Conservation (phyloP, 1,284 basidiomycete genomes). For the Dichomitus squalens region DNA sequence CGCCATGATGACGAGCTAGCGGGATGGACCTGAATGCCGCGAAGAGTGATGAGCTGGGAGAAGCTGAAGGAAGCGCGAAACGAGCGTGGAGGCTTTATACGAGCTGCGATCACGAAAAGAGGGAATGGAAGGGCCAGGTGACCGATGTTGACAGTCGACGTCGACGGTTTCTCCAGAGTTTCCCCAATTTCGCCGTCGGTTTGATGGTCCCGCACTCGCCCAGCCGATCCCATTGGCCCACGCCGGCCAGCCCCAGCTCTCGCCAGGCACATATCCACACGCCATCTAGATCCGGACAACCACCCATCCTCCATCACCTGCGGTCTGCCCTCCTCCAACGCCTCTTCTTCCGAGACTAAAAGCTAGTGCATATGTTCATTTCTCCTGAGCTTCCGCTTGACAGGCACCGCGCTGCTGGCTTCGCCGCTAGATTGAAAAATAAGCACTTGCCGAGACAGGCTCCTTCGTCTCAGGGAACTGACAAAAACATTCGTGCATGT, state of each 20-base stretch:
- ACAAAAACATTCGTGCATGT: neutral
- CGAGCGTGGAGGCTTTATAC: constrained; percentile 34
- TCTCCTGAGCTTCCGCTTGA: neutral
- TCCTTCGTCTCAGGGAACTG: neutral
- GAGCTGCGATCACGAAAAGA: constrained; percentile 4
- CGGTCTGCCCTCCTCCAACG: neutral
- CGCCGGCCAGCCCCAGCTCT: constrained; percentile 4
- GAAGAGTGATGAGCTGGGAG: constrained; percentile 28
- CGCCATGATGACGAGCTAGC: constrained; percentile 48
- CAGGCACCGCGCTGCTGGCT: neutral
- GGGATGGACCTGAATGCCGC: constrained; percentile 20
- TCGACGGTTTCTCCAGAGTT: constrained; percentile 32
- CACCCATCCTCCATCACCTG: neutral
- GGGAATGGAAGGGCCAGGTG: constrained; percentile 19
- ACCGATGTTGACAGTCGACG: constrained; percentile 13
- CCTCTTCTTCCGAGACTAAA: neutral
- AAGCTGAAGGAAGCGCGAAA: constrained; percentile 34
- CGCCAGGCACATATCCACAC: constrained; percentile 22
- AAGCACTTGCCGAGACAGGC: neutral
- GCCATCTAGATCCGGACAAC: neutral
- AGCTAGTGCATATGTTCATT: neutral
- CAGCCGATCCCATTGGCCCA: constrained; percentile 24
- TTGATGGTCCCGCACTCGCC: constrained; percentile 33
- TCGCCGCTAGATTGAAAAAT: neutral
- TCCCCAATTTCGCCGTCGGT: constrained; percentile 31